phyloP scores from a whole-genome alignment of 1,139 yeast genomes.

The Oligophagozyma castellii region DNA sequence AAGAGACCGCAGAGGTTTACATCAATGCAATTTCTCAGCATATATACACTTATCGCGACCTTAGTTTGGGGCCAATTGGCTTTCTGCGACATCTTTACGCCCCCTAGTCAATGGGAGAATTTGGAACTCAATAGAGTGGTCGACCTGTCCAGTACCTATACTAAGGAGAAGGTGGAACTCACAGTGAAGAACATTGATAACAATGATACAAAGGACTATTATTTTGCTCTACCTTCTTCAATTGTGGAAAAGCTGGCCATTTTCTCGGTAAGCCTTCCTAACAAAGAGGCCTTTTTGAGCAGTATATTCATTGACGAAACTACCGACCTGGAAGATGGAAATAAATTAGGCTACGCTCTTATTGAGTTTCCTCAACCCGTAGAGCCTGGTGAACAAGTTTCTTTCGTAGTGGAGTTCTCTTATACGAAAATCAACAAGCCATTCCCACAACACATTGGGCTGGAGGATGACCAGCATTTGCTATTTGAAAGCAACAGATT shows the following conservation, averaged over 20 bases:
- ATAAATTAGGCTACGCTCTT: constrained; percentile 30
- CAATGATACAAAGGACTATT: constrained; percentile 43
- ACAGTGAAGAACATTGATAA: constrained; percentile 45
- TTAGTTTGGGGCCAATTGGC: too few species aligned
- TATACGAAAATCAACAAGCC: constrained; percentile 40
- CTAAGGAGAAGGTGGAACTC: constrained; percentile 46
- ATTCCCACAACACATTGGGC: constrained; percentile 46
- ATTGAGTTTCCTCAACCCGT: constrained; percentile 51
- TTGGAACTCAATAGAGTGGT: constrained; percentile 29
- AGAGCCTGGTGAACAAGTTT: constrained; percentile 43
- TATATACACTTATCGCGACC: too few species aligned
- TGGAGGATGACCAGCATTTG: constrained; percentile 53
- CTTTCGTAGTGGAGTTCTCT: constrained; percentile 41
- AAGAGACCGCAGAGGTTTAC: too few species aligned
- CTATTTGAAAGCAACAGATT: constrained; percentile 41
- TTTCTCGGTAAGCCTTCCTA: constrained; percentile 30
- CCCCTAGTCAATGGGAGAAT: constrained; percentile 26
- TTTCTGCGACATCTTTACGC: constrained; percentile 9
- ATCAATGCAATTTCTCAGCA: too few species aligned
- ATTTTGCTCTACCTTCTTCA: constrained; percentile 32
- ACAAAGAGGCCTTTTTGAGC: constrained; percentile 24
- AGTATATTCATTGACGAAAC: constrained; percentile 23
- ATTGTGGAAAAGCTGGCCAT: constrained; percentile 35
- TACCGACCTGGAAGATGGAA: constrained; percentile 9
- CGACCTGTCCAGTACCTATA: constrained; percentile 56